Percentiles rank a stretch among this genome's conserved stretches.
These are phyloP conservation scores for Aphanocladium album DNA, from an alignment of 2,329 filamentous ascomycete species.

Conservation along the genomic window DNA sequence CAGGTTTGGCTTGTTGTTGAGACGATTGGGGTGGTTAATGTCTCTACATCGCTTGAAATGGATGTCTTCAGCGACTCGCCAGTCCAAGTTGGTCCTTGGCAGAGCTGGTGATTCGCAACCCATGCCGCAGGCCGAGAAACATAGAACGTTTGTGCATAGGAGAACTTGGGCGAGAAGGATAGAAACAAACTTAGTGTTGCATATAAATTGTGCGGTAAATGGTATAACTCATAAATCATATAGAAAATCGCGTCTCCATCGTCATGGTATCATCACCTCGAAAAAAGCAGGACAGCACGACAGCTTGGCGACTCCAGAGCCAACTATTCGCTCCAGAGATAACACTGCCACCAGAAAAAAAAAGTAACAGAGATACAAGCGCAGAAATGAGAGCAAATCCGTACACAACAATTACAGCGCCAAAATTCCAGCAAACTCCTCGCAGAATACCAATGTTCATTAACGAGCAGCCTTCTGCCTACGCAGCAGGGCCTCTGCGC, in stretches of 20 bases:
- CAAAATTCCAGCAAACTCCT: background rate
- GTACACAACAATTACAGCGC: background rate
- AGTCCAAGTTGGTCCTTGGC: slow-evolving; percentile 40
- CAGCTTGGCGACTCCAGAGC: background rate
- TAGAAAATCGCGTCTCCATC: background rate
- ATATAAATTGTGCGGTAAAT: background rate
- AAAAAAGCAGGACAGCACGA: background rate
- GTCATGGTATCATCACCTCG: background rate
- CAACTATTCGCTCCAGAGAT: background rate
- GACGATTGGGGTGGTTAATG: slow-evolving; percentile 56
- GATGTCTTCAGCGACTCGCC: slow-evolving; percentile 48
- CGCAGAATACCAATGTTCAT: background rate
- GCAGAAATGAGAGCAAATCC: background rate
- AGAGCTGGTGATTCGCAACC: slow-evolving; percentile 20
- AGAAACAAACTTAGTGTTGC: background rate
- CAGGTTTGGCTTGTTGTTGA: slow-evolving; percentile 80
- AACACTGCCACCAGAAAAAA: background rate
- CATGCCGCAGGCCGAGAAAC: background rate
- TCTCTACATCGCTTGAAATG: slow-evolving; percentile 42
- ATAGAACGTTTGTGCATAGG: background rate
- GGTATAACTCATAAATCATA: background rate
- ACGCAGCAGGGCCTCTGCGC: slow-evolving; percentile 50
- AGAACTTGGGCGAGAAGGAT: background rate
- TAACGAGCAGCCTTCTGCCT: background rate
- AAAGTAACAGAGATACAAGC: slow-evolving; percentile 1